Base-by-base conservation (phyloP, 805 yeast genomes). In the Yarrowia sp. region DNA sequence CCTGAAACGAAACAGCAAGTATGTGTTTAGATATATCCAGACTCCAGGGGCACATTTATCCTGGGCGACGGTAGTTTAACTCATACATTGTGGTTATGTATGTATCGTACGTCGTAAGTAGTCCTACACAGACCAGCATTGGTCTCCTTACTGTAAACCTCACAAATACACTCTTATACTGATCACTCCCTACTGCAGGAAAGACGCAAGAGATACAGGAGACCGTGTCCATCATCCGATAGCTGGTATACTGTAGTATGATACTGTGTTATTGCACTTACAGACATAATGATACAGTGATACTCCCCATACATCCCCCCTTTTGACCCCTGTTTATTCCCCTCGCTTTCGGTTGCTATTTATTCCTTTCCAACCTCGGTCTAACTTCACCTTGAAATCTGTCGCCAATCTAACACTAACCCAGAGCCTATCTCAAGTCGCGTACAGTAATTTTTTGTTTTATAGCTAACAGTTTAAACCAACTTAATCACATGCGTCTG, bases 401-500 rank as follows among this genome's bases (percentile, higher is more conserved):
- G 36, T 3, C n/a, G 8, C 30, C 8, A 26, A 6, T n/a, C n/a
- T n/a, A 2, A 22, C 46, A 22, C 28, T 21, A 22, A 41, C 28
- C 30, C 48, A 16, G 32, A 43, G 48, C 19, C 48, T 24, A 43
- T 43, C 48, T 43, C 4, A 14, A 10, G 19, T 41, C 46, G 46
- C 28, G 46, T 43, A n/a, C n/a, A n/a, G n/a, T n/a, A 43, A 41
- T 41, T 43, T 43, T 43, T 24, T 24, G 19, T 9, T 24, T 43
- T 24, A 24, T 7, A 24, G 30, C 48, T 41, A 41, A 41, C 46
- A 17, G 46, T 24, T 24, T 24, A 17, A 43, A 46, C 52, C 54
- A 32, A 48, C 54, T 48, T 48, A 48, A 48, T 48, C 54, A 48
- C 54, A 48, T 48, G 54, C 54, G 38, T 48, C 54, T 48, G 54